Evolutionary conservation across 768 basidiomycete species (phyloP), one percentile per base, ranked within the genome.

Genomic region (Rhodotorula babjevae): DNA sequence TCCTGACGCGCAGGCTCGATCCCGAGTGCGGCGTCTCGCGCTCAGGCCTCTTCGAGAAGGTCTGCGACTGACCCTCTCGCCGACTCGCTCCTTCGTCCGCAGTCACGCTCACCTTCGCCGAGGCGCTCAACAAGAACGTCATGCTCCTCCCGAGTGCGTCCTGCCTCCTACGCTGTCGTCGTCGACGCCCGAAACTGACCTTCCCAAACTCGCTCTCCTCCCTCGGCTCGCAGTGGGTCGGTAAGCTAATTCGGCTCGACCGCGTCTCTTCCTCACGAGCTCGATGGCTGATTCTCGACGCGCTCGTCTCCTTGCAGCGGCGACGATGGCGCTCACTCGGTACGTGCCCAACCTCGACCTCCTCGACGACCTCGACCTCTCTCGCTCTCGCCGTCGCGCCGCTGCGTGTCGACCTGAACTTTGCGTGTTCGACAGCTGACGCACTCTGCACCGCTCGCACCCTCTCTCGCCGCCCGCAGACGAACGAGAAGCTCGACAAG

Each of bases 301-400:
- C 4, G 23, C 8, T 1, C 47, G 12, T 49, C 15, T 16, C 8
- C 36, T 1, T 29, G n/a, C 44, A 61, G 60, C 62, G 91, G 91
- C 4, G 93, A 97, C 78, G 95, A 98, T 75, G 95, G 94, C 76
- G 91, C 92, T 55, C 92, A 93, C 89, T 92, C 79, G 74, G 90
- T 87, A 1, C 25, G 57, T 56, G 25, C n/a, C n/a, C 8, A 16
- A 21, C 36, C 42, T 50, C 44, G n/a, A n/a, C n/a, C n/a, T 53
- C 60, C 23, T 19, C 40, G 29, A 0, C 27, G 19, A 8, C 16
- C n/a, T 25, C 7, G 27, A 3, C 14, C 27, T 12, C 63, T 15
- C n/a, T 36, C 9, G 36, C 36, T 36, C 36, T 36, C 36, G 36
- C 36, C 4, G 36, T 9, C 4, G 36, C 5, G 36, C 36, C 9